Base-by-base conservation (phyloP, 192 early-diverging fungal genomes). In the Dispira simplex region DNA sequence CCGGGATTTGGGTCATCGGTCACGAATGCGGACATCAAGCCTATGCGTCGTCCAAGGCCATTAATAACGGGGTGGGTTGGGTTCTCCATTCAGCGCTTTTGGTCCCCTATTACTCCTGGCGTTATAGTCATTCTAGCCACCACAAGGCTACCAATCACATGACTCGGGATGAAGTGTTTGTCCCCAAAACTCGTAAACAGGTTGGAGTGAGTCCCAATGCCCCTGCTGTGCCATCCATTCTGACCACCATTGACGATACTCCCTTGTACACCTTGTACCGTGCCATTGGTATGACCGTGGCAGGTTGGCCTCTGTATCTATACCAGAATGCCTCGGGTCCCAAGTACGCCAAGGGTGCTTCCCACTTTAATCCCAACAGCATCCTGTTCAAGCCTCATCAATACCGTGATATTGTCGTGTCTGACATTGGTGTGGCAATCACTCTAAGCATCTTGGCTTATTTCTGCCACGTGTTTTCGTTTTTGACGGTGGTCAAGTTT, bases 101-200 rank as follows among this genome's bases (percentile, higher is more conserved):
- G 54, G 95, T 98, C 39, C 95, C 95, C 18, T 97, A 83, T 76
- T 89, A 87, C 74, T 88, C 94, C 32, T 97, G 94, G 94, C 85
- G 86, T 70, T 84, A 85, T 75, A 82, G 87, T 27, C 94, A 97
- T 73, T 89, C 85, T 44, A 84, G 81, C 70, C 95, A 98, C 79
- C 95, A 98, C 78, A 94, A 95, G 64, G 81, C 81, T 66, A 93
- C 88, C 53, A 85, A 82, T 65, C 86, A 92, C 77, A 83, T 98
- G 85, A 77, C 75, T 47, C 89, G 87, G 72, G 95, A 98, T 71
- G 89, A 94, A 77, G 95, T 98, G 48, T 98, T 95, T 79, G 88
- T 96, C 11, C 93, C 93, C 20, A 75, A 75, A 66, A 87, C 83
- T 66, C 83, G 89, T 65, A 73, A 74, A 62, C 67, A 73, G 63